These are phyloP conservation scores for Pseudogymnoascus sp. DNA, from an alignment of 2,329 filamentous ascomycete genomes.

Conservation along the genomic window DNA sequence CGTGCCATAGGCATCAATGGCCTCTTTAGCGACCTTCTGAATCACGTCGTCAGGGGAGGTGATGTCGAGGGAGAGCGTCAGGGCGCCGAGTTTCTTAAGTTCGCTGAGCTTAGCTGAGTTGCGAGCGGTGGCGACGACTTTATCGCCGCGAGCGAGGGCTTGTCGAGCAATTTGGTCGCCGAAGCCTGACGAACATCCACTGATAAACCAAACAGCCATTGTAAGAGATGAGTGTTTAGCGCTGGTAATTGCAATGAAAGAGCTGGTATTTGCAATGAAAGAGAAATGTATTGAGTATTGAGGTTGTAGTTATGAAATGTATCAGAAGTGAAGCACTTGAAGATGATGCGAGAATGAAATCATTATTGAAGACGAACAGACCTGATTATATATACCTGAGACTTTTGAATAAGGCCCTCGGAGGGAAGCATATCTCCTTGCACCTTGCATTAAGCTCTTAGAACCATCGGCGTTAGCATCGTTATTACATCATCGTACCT, in stretches of 20 bases:
- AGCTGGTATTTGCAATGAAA: not conserved
- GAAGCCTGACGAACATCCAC: conserved; percentile 41
- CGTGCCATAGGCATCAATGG: conserved; percentile 33
- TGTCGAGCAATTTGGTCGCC: conserved; percentile 38
- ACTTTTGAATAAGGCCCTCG: not conserved
- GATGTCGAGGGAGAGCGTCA: conserved; percentile 35
- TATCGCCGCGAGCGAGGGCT: conserved; percentile 37
- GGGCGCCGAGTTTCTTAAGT: conserved; percentile 31
- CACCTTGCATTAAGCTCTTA: not conserved
- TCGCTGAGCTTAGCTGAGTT: conserved; percentile 29
- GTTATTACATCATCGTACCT: not conserved
- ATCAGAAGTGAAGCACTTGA: not conserved
- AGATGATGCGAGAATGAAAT: not conserved
- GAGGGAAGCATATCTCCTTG: conserved; percentile 3
- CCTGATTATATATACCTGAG: not conserved
- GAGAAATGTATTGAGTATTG: not conserved
- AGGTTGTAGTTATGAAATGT: not conserved
- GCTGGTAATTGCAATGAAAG: no score
- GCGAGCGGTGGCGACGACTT: conserved; percentile 42
- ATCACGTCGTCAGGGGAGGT: conserved; percentile 30
- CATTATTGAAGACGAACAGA: not conserved
- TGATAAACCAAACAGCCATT: conserved; percentile 40
- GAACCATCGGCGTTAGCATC: not conserved
- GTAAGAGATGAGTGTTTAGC: not conserved
- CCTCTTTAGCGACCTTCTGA: conserved; percentile 30